Base-by-base conservation (phyloP, 768 basidiomycete genomes). In the Naganishia friedmannii region DNA sequence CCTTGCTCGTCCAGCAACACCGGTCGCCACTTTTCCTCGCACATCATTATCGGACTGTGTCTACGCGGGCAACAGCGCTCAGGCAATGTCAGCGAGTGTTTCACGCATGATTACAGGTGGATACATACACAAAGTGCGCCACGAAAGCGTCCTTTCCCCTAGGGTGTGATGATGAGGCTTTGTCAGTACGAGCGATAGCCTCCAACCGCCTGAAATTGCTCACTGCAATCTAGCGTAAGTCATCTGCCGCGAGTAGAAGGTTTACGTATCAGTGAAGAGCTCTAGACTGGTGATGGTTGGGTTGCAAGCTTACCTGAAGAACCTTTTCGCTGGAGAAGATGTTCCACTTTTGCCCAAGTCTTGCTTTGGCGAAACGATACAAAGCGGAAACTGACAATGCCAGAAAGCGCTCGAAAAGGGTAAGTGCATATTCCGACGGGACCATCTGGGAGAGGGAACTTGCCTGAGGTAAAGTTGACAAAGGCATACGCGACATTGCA, bases 401-500 rank as follows among this genome's bases (percentile, higher is more conserved):
- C 31, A 65, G 29, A 32, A 31, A 31, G 26, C 48, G 2, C 37
- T 39, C 34, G 21, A 21, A 26, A 17, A 29, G 7, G 32, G 17
- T 51, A 19, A 32, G 7, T 31, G n/a, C n/a, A n/a, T n/a, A n/a
- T n/a, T n/a, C n/a, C n/a, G n/a, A n/a, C n/a, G n/a, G n/a, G n/a
- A n/a, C n/a, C n/a, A n/a, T n/a, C n/a, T n/a, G n/a, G n/a, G n/a
- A n/a, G n/a, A n/a, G n/a, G n/a, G 13, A n/a, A 68, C 68, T 57
- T 29, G 29, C 60, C 39, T 29, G 60, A 63, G 19, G 72, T 74
- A 70, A 80, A 80, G 72, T 80, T 80, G 72, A 80, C 77, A 60
- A 79, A 80, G 13, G 77, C 80, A 67, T 78, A 81, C 32, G 77
- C 78, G 45, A 79, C 77, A 66, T 81, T 81, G 71, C 80, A 81